Base-by-base conservation (phyloP, 345 rosid species). In the Eucalyptus microcorys region DNA sequence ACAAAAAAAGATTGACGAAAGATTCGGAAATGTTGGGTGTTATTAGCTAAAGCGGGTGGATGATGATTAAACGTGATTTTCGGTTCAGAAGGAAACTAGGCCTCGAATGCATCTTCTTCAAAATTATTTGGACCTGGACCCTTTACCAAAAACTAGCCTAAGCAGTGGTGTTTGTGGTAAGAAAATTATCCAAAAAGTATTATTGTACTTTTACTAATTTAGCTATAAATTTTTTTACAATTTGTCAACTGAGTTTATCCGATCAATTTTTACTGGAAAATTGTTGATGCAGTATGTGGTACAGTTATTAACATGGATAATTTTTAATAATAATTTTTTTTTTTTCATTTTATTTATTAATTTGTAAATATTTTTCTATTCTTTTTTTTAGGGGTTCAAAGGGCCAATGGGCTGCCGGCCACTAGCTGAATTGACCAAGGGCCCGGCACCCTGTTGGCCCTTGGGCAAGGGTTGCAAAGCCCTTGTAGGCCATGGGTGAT, bases 351-450 rank as follows among this genome's bases (percentile, higher is more conserved):
- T 52, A 19, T 21, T 52, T 52, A 52, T 21, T 52, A 52, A 21
- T 52, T 52, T 52, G 57, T 52, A 21, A 52, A 19, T 52, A 19
- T 52, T 7, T 7, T 52, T 21, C 2, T 52, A 19, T 1, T 52
- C 1, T 52, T 52, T 21, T 52, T 8, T 19, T 19, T 7, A 0
- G 1, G 26, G 57, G 57, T 52, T 3, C 57, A 52, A 52, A 52
- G 57, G 10, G 57, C 10, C 0, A 52, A 0, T 19, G 24, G 4
- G 10, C 26, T 52, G 4, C 10, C 0, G 0, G 26, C 24, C 55
- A 52, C 10, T 52, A 0, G 10, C 26, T 52, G 2, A 52, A 52
- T 52, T 52, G 10, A 52, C 57, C 57, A 52, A 52, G 57, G 57
- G 26, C 2, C 0, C 1, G 1, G 57, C 57, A 52, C 10, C 57